Base-by-base conservation (phyloP, 2,329 filamentous ascomycete genomes). In the Amylocarpus encephaloides region DNA sequence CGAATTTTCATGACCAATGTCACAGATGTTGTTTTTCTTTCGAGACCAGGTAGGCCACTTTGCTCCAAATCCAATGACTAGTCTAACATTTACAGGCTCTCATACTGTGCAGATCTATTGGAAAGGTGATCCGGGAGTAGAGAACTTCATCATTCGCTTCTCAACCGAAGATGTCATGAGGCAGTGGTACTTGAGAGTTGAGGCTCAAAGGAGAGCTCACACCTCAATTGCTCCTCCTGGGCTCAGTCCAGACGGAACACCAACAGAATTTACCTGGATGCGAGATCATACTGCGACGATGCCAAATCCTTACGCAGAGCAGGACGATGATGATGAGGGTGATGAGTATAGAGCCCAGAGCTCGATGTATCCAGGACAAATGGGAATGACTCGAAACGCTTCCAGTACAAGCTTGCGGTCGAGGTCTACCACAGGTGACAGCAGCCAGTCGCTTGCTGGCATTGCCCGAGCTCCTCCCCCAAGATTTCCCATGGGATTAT, bases 1-100 rank as follows among this genome's bases (percentile, higher is more conserved):
- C 83, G 93, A 46, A 98, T 98, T 62, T 97, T 96, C 71, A 97
- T 98, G 91, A 90, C 91, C 60, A 98, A 98, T 64, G 92, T 98
- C 48, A 97, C 91, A 35, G 89, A 96, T 67, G 85, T 95, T n/a
- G 75, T 95, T 38, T 91, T 86, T 15, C 75, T 93, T 52, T 83
- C 85, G 44, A 95, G 91, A 68, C 88, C 89, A 69, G 90, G 91
- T 94, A 79, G 10, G 13, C 10, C 10, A 18, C 16, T 40, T 18
- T 5, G n/a, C 13, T 11, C 38, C 18, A 16, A 16, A 40, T 10
- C 34, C 13, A 40, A 18, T 19, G 18, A 26, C 33, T 15, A 40
- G 50, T 67, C 70, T 61, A 73, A 57, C 36, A 34, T 46, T 45
- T 11, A 10, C 62, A 93, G 90, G 89, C 43, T 92, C 88, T 10